Evolutionary conservation across 345 rosid genomes (phyloP), one percentile per base, ranked within the genome.

Genomic region (Laguncularia racemosa): DNA sequence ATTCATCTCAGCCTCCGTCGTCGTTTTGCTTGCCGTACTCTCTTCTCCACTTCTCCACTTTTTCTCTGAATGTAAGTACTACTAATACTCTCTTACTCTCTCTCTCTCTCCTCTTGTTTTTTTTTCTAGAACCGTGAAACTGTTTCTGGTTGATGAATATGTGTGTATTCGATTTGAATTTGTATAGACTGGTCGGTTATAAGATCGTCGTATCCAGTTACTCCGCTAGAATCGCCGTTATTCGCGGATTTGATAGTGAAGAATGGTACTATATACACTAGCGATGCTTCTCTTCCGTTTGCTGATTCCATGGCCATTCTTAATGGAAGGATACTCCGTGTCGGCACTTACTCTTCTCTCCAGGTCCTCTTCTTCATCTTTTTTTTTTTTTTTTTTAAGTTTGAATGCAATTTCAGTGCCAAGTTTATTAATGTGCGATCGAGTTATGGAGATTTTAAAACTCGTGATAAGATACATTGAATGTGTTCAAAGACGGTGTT

Each of bases 201-300:
- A 3, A 51, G 58, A 9, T 58, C 69, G 12, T 66, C 72, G 57
- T 76, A 63, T 28, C 68, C 75, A 46, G 56, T 67, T 44, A 20
- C 19, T 51, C 64, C 68, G 43, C 71, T 33, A 33, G 40, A 33
- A 10, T 4, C 74, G 40, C 65, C 71, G 21, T 60, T 66, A 38
- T 66, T 59, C 11, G 95, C 91, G 43, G 98, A 89, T 66, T 74
- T 88, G 65, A 14, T 92, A 4, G 69, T 81, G 55, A 83, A 46
- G n/a, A 88, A 89, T 74, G 98, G 84, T 57, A 59, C 82, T 33
- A 80, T 88, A 63, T 88, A 84, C 78, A 92, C 98, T 15, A 78
- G 91, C 61, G 91, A 88, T 38, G 60, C 26, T 14, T 75, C 89
- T 53, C 61, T 74, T 53, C 88, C 77, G 12, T 86, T 84, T 56